Evolutionary conservation across 176 grass and related monocot genomes (phyloP), one percentile per base, ranked within the genome.

Genomic region (Eragrostis nindensis): DNA sequence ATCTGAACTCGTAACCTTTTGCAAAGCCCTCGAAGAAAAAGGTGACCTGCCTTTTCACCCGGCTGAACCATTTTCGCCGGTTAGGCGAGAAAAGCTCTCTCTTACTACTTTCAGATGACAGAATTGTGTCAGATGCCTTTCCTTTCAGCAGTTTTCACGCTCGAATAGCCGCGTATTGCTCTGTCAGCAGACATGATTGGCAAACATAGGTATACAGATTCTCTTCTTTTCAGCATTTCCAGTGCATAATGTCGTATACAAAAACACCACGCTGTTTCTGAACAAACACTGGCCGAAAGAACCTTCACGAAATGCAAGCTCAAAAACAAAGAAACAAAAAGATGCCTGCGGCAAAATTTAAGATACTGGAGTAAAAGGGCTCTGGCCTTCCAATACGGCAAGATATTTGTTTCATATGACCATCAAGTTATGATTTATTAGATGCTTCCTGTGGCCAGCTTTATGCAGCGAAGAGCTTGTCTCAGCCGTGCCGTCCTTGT

Each of bases 381-480:
- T 27, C 18, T 32, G 8, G 0, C 7, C 29, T 6, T 62, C 14
- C 40, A 21, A 62, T 44, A 36, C 72, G 53, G 72, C 61, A 66
- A 47, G 49, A 62, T 27, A 36, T 79, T 64, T 72, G 75, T 79
- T 79, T 72, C 43, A 54, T 85, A 71, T 52, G 83, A 78, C 36
- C 43, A 71, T 27, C 83, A 16, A 48, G 11, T n/a, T 71, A 47
- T 78, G 55, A 63, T 85, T 65, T 79, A 54, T 66, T 83, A 66
- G 80, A 62, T 78, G 32, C 56, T 80, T 43, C 70, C 18, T 36
- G 70, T 41, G 44, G 62, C 54, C 63, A 75, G 76, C 70, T 68
- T 75, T 83, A 62, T 46, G 55, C 12, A 74, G 62, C 63, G 80
- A 66, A 59, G 24, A 66, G 24, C 12, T 46, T 54, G 62, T 62